Percentiles rank a stretch among this genome's conserved stretches.
Evolutionary conservation across 176 grass and related monocot genomes (phyloP).

Genomic region (Aegilops tauschii): DNA sequence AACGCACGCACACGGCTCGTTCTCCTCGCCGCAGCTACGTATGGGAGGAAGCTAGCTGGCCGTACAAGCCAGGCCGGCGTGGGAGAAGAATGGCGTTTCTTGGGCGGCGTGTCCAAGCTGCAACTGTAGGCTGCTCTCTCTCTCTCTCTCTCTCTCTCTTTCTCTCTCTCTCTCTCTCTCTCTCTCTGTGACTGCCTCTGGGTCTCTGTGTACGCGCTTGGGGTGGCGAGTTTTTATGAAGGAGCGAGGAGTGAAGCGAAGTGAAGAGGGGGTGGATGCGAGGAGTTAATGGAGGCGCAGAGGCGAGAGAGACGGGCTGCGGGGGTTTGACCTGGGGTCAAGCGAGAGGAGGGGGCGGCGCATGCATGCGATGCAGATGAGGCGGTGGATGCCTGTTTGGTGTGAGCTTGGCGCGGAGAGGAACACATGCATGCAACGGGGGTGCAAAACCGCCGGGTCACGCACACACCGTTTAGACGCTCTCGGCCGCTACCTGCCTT

Average conservation of each 20-base stretch:
- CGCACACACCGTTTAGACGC: not conserved
- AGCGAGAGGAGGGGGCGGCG: not conserved
- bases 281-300: constrained; percentile 35
- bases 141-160: not conserved
- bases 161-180: not conserved
- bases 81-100: constrained; percentile 31
- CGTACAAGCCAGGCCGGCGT: constrained; percentile 7
- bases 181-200: not conserved
- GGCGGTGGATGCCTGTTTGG: constrained; percentile 27
- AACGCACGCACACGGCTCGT: not conserved
- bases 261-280: constrained; percentile 24
- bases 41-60: not conserved
- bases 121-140: not conserved
- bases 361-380: constrained; percentile 18
- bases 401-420: constrained; percentile 25
- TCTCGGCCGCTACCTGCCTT: too few relatives aligned
- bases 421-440: not conserved
- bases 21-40: not conserved
- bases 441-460: not conserved
- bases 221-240: constrained; percentile 41
- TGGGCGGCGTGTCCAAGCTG: constrained; percentile 8
- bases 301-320: not conserved
- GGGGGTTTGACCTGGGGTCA: constrained; percentile 46
- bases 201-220: not conserved
- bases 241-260: constrained; percentile 22